Conservation (phyloP, 805 yeast species). For the Candida endomychidarum region DNA sequence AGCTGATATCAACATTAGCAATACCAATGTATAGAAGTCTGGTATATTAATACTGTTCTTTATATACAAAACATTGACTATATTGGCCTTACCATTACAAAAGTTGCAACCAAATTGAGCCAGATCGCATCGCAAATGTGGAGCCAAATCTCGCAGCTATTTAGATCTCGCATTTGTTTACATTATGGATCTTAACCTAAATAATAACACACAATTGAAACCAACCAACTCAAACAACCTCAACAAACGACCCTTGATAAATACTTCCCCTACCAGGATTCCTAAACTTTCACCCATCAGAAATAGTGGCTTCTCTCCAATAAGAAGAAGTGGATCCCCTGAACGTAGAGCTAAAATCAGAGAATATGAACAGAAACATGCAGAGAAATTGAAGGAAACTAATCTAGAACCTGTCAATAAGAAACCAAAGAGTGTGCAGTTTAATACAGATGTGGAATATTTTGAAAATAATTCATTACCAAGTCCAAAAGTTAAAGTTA, state of each 20-base stretch:
- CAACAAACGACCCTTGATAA: not conserved
- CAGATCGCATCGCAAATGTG: too few species aligned
- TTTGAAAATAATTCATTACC: constrained; percentile 8
- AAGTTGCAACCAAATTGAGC: too few species aligned
- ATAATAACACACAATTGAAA: constrained; percentile 5
- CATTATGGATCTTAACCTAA: constrained; percentile 1
- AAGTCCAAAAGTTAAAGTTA: constrained; percentile 2
- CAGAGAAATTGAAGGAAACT: constrained; percentile 6
- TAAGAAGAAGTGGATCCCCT: constrained; percentile 37
- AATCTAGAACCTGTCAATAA: not conserved
- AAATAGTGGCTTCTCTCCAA: constrained; percentile 19
- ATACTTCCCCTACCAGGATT: constrained; percentile 2
- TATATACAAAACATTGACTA: too few species aligned
- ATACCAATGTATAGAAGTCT: too few species aligned
- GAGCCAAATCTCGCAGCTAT: not conserved
- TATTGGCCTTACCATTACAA: too few species aligned
- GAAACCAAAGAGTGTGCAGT: constrained; percentile 15
- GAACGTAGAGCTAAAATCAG: constrained; percentile 29
- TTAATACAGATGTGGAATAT: constrained; percentile 13
- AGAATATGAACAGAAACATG: constrained; percentile 25
- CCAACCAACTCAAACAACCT: not conserved
- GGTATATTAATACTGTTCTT: too few species aligned
- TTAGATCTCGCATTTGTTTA: not conserved
- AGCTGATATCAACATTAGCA: too few species aligned
- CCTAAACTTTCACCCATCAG: too few species aligned